phyloP scores from a whole-genome alignment of 2,329 filamentous ascomycete species.

The Ceratocystis lukuohia region DNA sequence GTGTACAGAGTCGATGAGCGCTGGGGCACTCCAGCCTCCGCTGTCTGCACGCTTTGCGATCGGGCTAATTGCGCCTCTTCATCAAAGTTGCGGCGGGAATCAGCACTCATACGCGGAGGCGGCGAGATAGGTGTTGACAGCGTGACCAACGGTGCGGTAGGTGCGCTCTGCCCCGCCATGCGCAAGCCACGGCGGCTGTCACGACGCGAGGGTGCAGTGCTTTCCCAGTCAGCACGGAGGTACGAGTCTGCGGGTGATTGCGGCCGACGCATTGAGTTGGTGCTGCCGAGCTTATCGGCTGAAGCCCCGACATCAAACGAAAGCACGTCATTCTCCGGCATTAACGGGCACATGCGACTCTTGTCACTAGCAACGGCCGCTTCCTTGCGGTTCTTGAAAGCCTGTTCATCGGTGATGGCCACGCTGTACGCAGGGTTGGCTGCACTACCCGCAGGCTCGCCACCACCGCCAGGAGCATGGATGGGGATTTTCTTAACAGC shows the following conservation, averaged over 20 bases:
- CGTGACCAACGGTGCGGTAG: conserved; percentile 26
- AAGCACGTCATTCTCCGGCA: conserved; percentile 22
- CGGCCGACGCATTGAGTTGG: background rate
- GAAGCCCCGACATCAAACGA: conserved; percentile 9
- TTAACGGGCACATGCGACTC: conserved; percentile 47
- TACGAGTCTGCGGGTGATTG: conserved; percentile 12
- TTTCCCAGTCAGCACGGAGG: conserved; percentile 14
- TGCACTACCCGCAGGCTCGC: conserved; percentile 46
- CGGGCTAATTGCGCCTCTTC: conserved; percentile 29
- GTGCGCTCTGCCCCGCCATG: conserved; percentile 33
- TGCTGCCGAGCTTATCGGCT: conserved; percentile 1
- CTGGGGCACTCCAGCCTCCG: background rate
- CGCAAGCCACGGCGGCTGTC: conserved; percentile 38
- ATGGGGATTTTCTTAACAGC: conserved; percentile 82
- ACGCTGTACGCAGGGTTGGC: conserved; percentile 75
- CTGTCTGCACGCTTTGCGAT: conserved; percentile 11
- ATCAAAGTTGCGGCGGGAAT: conserved; percentile 29
- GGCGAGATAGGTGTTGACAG: conserved; percentile 20
- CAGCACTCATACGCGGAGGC: conserved; percentile 22
- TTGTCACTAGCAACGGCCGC: conserved; percentile 45
- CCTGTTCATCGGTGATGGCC: conserved; percentile 54
- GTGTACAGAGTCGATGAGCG: conserved; percentile 4
- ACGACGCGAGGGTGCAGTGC: conserved; percentile 24
- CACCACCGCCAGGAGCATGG: conserved; percentile 62
- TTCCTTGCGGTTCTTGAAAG: conserved; percentile 47